A percentile compares a stretch with the other conserved stretches of the same genome.
These are phyloP conservation scores for Solanum corneliomulleri DNA, from an alignment of 257 asterid species.

Conservation along the genomic window DNA sequence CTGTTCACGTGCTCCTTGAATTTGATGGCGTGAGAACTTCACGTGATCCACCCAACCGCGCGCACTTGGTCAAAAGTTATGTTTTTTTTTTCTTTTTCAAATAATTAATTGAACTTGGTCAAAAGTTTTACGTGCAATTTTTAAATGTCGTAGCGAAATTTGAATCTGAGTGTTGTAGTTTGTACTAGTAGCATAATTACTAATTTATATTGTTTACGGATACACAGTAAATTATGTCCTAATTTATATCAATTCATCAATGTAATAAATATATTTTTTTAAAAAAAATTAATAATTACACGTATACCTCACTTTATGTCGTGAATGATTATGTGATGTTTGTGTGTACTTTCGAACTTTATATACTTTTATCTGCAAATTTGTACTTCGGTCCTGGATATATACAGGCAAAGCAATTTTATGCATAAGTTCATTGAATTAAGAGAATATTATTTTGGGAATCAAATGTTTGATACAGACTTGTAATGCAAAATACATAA, in stretches of 20 bases:
- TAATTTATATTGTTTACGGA: no score
- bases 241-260: no score
- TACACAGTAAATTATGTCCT: no score
- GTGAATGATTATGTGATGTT: not conserved
- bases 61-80: not conserved
- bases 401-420: not conserved
- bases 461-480: not conserved
- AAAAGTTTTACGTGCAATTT: not conserved
- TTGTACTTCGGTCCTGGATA: not conserved
- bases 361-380: not conserved
- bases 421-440: not conserved
- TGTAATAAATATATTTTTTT: no score
- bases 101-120: not conserved
- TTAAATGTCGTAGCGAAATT: not conserved
- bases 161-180: no score
- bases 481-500: not conserved
- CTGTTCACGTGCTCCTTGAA: constrained; percentile 38
- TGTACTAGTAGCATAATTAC: no score
- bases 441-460: not conserved
- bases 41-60: not conserved
- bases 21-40: not conserved
- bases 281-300: no score
- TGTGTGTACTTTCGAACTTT: not conserved
- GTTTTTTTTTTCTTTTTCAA: not conserved
- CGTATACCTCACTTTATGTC: no score